A percentile compares a stretch with the other conserved stretches of the same genome.
phyloP scores from a whole-genome alignment of 2,329 filamentous ascomycete species.

The Ophiosphaerella herpotricha region DNA sequence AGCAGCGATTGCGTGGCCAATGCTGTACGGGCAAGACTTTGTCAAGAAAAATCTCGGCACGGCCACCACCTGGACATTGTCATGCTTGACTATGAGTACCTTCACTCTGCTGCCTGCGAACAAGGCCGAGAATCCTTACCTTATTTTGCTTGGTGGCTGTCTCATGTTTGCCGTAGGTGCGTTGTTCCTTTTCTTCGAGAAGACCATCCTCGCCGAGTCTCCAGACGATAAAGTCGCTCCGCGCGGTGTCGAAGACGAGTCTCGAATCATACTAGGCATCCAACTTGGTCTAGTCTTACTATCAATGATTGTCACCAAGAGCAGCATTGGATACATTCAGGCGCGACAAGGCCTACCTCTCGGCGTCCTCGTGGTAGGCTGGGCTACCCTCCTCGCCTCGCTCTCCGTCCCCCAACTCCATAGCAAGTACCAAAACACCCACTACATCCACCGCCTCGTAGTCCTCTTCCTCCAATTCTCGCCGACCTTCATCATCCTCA shows the following conservation, averaged over 20 bases:
- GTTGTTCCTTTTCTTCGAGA: conserved; percentile 80
- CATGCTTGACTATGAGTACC: conserved; percentile 81
- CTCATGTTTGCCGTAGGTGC: conserved; percentile 79
- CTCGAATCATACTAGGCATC: conserved; percentile 66
- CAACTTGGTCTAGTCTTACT: conserved; percentile 79
- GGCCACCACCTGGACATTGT: conserved; percentile 71
- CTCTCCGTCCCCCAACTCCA: conserved; percentile 82
- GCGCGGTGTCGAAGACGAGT: conserved; percentile 51
- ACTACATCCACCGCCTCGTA: conserved; percentile 88
- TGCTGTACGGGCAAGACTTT: conserved; percentile 74
- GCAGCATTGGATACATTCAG: conserved; percentile 82
- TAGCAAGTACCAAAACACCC: conserved; percentile 75
- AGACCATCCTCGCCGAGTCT: conserved; percentile 57
- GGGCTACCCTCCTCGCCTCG: conserved; percentile 76
- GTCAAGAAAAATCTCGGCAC: conserved; percentile 68
- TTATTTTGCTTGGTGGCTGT: conserved; percentile 75
- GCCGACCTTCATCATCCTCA: conserved; percentile 91
- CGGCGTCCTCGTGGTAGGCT: conserved; percentile 87
- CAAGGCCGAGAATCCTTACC: conserved; percentile 75
- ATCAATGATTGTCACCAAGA: conserved; percentile 83
- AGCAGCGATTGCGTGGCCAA: conserved; percentile 77
- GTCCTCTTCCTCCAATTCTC: conserved; percentile 92
- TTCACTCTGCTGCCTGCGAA: conserved; percentile 89
- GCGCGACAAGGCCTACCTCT: conserved; percentile 81
- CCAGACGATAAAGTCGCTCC: conserved; percentile 37